Evolutionary conservation across 352 stramenopile genomes (phyloP).

Genomic region (Phytophthora palmivora): DNA sequence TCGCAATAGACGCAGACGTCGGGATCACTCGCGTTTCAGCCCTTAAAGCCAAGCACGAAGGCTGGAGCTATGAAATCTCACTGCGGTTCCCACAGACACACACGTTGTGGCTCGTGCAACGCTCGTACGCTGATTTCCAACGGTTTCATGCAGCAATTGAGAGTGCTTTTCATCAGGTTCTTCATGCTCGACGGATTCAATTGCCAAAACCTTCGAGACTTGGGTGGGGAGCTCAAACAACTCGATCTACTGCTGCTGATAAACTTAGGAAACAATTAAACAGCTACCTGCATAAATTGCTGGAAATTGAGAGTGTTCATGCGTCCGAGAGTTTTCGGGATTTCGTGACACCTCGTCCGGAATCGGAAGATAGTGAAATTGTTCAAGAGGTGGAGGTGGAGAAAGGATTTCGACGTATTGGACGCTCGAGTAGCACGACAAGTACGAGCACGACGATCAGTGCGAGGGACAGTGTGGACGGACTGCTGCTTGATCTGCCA

Average conservation of each 20-base stretch:
- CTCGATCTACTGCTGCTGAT: constrained; percentile 34
- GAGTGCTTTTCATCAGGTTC: constrained; percentile 21
- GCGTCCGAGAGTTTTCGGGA: constrained; percentile 45
- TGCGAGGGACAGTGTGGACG: constrained; percentile 29
- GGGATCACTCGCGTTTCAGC: constrained; percentile 51
- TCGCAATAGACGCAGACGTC: constrained; percentile 53
- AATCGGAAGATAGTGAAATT: constrained; percentile 44
- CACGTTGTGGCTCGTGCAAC: constrained; percentile 58
- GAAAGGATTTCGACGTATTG: constrained; percentile 8
- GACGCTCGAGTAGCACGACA: constrained; percentile 21
- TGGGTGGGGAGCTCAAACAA: constrained; percentile 34
- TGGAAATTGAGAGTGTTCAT: constrained; percentile 63
- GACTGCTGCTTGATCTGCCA: constrained; percentile 8
- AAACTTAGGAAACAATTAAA: constrained; percentile 62
- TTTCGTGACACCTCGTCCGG: constrained; percentile 54
- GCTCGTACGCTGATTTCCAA: constrained; percentile 59
- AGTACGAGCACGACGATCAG: constrained; percentile 31
- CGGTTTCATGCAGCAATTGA: constrained; percentile 49
- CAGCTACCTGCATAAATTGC: constrained; percentile 63
- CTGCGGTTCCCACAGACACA: constrained; percentile 52
- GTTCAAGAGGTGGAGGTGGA: constrained; percentile 6
- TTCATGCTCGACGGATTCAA: constrained; percentile 50
- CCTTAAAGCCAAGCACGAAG: constrained; percentile 14
- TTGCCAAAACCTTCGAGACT: constrained; percentile 51
- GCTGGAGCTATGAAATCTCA: constrained; percentile 63